phyloP scores from a whole-genome alignment of 345 rosid genomes.

The Corchorus olitorius region DNA sequence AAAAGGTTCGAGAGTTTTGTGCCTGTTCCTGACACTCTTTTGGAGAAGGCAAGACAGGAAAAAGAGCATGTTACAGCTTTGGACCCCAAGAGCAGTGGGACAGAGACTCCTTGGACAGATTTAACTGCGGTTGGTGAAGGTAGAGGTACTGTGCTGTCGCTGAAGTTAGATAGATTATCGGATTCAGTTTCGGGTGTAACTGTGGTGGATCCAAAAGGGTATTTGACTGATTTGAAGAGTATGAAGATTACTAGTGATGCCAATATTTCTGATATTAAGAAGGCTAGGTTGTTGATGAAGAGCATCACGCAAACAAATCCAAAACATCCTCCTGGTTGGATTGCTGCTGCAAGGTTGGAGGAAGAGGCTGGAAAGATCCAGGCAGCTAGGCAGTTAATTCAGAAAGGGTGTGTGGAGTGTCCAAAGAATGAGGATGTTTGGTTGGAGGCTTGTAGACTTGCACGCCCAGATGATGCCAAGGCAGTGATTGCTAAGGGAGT shows the following conservation, averaged over 20 bases:
- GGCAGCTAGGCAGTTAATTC: conserved; percentile 78
- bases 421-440: conserved; percentile 90
- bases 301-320: conserved; percentile 89
- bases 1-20: conserved; percentile 92
- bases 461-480: conserved; percentile 88
- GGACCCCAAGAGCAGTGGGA: conserved; percentile 88
- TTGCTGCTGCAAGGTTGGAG: conserved; percentile 94
- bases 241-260: conserved; percentile 97
- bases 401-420: conserved; percentile 91
- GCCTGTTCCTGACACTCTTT: conserved; percentile 81
- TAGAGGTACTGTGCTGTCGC: conserved; percentile 87
- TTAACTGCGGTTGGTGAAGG: conserved; percentile 96
- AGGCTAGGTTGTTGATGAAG: conserved; percentile 86
- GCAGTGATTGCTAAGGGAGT: conserved; percentile 86
- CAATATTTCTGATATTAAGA: conserved; percentile 88
- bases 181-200: conserved; percentile 87
- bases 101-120: conserved; percentile 83
- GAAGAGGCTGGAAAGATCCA: conserved; percentile 93
- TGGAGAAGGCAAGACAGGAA: conserved; percentile 95
- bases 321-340: conserved; percentile 93
- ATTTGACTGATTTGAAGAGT: conserved; percentile 88
- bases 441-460: conserved; percentile 90
- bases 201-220: conserved; percentile 93
- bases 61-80: conserved; percentile 92
- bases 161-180: conserved; percentile 86